These are phyloP conservation scores for Botrytis hyacinthi DNA, from an alignment of 2,329 filamentous ascomycete species.

Conservation along the genomic window DNA sequence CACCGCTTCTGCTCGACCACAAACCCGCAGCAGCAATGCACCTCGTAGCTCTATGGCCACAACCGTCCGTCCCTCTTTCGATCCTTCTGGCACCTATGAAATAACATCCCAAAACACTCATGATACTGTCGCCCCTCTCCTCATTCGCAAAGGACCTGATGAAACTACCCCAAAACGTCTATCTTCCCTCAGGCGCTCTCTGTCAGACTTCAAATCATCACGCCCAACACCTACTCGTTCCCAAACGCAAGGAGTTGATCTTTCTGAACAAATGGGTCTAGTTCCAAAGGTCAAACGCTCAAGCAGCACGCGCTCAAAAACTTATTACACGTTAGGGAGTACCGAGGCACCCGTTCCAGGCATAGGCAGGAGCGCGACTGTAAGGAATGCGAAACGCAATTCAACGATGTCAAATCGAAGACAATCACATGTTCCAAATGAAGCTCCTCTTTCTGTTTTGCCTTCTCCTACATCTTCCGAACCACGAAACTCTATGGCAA, in stretches of 20 bases:
- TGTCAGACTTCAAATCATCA: constrained; percentile 2
- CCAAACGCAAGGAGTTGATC: neutral
- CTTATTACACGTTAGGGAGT: constrained; percentile 6
- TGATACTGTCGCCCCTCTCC: neutral
- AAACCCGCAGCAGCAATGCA: neutral
- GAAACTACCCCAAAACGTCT: neutral
- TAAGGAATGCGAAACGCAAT: neutral
- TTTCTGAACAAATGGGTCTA: neutral
- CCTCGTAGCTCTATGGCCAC: neutral
- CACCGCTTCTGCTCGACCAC: neutral
- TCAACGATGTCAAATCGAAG: neutral
- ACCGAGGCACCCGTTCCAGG: neutral
- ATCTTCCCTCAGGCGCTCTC: constrained; percentile 5
- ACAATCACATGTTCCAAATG: neutral
- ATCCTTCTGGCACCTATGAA: neutral
- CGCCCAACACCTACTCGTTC: neutral
- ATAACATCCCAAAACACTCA: neutral
- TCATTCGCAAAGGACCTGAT: neutral
- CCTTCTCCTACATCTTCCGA: neutral
- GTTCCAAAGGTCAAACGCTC: neutral
- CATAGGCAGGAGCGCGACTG: neutral
- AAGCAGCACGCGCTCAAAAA: neutral
- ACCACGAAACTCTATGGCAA: neutral
- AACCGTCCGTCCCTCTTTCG: neutral
- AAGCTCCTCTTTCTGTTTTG: neutral